phyloP scores from a whole-genome alignment of 345 rosid species.

The Eucalyptus albens region DNA sequence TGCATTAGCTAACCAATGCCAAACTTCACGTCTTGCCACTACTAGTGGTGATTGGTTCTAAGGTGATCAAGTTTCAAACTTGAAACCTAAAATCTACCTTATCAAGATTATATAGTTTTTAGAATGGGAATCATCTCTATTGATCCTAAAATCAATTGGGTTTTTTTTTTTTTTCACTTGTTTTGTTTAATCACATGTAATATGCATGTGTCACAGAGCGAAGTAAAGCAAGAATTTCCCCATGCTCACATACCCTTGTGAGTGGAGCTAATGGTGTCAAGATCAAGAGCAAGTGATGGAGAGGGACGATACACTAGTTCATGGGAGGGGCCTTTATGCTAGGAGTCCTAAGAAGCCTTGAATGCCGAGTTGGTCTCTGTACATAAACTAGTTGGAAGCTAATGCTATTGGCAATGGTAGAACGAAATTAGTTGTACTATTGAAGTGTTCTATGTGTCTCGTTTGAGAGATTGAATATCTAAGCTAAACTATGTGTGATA shows the following conservation, averaged over 20 bases:
- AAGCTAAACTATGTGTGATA: background rate
- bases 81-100: background rate
- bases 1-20: background rate
- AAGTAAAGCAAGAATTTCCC: background rate
- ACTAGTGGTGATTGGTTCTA: background rate
- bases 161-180: background rate
- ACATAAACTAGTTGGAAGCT: fast-evolving
- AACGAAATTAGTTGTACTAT: too few species aligned
- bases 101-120: background rate
- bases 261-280: background rate
- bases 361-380: fast-evolving
- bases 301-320: background rate
- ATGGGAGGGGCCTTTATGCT: background rate
- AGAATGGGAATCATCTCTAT: background rate
- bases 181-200: background rate
- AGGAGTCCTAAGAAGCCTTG: too few species aligned
- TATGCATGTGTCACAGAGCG: fast-evolving
- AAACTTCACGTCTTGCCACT: fast-evolving
- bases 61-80: background rate
- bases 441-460: too few species aligned
- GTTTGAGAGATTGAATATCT: fast-evolving
- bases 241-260: background rate
- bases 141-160: fast-evolving
- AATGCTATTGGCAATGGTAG: too few species aligned
- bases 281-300: background rate